These are phyloP conservation scores for Calonectria fujianensis DNA, from an alignment of 2,329 filamentous ascomycete species.

Conservation along the genomic window DNA sequence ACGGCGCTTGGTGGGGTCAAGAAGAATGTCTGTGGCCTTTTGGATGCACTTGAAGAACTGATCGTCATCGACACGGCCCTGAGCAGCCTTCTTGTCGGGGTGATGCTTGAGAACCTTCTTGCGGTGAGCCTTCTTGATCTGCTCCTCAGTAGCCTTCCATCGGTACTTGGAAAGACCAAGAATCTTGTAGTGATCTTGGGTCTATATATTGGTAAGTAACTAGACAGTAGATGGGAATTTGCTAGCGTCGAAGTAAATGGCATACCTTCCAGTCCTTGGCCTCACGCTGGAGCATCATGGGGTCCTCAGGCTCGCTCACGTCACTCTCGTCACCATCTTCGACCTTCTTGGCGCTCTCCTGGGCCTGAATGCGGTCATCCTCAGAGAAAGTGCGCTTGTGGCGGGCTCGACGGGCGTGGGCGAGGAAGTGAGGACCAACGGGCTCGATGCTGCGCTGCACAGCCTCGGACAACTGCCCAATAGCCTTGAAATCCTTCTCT, in stretches of 20 bases:
- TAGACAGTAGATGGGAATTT: neutral
- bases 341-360: slow-evolving; percentile 95
- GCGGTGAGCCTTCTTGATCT: slow-evolving; percentile 99
- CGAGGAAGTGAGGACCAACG: slow-evolving; percentile 97
- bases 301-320: slow-evolving; percentile 94
- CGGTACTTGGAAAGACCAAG: slow-evolving; percentile 95
- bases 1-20: slow-evolving; percentile 92
- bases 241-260: slow-evolving; percentile 12
- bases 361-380: slow-evolving; percentile 97
- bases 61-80: slow-evolving; percentile 91
- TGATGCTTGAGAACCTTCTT: slow-evolving; percentile 99
- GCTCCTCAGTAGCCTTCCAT: slow-evolving; percentile 94
- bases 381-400: slow-evolving; percentile 99
- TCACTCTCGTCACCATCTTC: slow-evolving; percentile 94
- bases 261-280: slow-evolving; percentile 99
- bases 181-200: slow-evolving; percentile 98
- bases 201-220: slow-evolving; percentile 65
- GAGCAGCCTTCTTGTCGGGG: slow-evolving; percentile 98
- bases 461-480: slow-evolving; percentile 84
- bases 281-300: slow-evolving; percentile 91
- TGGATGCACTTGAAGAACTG: slow-evolving; percentile 99
- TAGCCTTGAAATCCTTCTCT: slow-evolving; percentile 93
- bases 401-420: slow-evolving; percentile 94
- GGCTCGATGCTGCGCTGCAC: slow-evolving; percentile 94
- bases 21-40: slow-evolving; percentile 94